Base-by-base conservation (phyloP, 176 grass and related monocot genomes). In the Rhynchospora pubera region DNA sequence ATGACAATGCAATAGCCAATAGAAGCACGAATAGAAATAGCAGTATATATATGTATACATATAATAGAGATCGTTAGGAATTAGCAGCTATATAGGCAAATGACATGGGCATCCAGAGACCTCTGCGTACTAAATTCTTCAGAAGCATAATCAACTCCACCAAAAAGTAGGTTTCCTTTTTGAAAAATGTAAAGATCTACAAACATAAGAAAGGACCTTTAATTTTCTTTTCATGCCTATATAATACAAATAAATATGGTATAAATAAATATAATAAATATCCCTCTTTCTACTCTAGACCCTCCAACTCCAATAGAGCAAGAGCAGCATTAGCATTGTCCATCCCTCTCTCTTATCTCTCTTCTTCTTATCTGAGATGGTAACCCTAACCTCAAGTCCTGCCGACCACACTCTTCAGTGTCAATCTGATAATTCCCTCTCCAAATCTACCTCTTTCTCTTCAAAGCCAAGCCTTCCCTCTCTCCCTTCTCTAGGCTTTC, bases 381-480 rank as follows among this genome's bases (percentile, higher is more conserved):
- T 57, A 78, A 56, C 52, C 34, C 34, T 39, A 39, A 39, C 34
- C 60, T 63, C 60, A 2, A 63, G 5, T 63, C 18, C 60, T 57
- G 30, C 1, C 24, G 74, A 78, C 74, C 46, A 78, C 22, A 26
- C 47, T 26, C 9, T 24, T 26, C 24, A 52, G 8, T 77, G 16
- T 32, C 19, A 63, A 63, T 15, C 13, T 22, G 7, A 76, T 60
- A 7, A 78, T 47, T 55, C 24, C 62, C 6, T 51, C 51, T 81
- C 24, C 16, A 62, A 82, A n/a, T 85, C 66, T 79, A 68, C 68
- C 55, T 82, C 88, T 34, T 51, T 72, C 16, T 73, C 79, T 9
- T 87, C 86, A 2, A 18, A 89, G 3, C 28, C 68, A 8, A 79
- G 79, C 57, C 55, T 63, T 81, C 39, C 59, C 8, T 66, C 83